Conservation (phyloP, 768 basidiomycete genomes). For the Nidularia sp. region DNA sequence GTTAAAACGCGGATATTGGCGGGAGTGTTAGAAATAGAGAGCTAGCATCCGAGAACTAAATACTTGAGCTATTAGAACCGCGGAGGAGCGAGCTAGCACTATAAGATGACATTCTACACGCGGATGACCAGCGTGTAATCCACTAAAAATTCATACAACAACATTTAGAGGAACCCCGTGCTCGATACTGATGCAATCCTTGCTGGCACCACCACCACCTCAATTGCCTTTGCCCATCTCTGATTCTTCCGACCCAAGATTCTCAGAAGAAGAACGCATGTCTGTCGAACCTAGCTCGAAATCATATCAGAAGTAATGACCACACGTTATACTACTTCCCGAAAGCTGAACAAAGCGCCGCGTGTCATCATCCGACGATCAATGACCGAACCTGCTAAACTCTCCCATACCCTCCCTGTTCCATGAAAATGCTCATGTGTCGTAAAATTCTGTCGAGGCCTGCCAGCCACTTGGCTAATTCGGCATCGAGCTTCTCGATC, state of each 20-base stretch:
- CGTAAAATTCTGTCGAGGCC: constrained; percentile 51
- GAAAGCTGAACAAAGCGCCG: background rate
- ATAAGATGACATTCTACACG: no score
- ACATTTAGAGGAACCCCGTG: no score
- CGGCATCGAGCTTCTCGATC: constrained; percentile 46
- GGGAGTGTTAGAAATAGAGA: no score
- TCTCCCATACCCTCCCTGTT: constrained; percentile 18
- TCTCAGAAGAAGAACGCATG: background rate
- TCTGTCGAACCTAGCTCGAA: background rate
- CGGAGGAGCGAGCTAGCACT: no score
- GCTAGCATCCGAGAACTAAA: no score
- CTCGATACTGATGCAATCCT: no score
- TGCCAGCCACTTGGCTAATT: constrained; percentile 56
- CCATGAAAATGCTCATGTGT: constrained; percentile 49
- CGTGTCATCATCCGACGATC: constrained; percentile 1
- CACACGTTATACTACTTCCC: background rate
- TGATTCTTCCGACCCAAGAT: background rate
- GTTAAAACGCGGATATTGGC: no score
- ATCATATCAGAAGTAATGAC: background rate
- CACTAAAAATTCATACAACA: no score
- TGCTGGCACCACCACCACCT: no score
- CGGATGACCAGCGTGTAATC: no score
- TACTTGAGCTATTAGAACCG: no score
- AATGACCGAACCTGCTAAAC: constrained; percentile 8
- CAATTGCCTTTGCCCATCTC: background rate